Evolutionary conservation across 345 rosid genomes (phyloP).

Genomic region (Triadica sebifera): DNA sequence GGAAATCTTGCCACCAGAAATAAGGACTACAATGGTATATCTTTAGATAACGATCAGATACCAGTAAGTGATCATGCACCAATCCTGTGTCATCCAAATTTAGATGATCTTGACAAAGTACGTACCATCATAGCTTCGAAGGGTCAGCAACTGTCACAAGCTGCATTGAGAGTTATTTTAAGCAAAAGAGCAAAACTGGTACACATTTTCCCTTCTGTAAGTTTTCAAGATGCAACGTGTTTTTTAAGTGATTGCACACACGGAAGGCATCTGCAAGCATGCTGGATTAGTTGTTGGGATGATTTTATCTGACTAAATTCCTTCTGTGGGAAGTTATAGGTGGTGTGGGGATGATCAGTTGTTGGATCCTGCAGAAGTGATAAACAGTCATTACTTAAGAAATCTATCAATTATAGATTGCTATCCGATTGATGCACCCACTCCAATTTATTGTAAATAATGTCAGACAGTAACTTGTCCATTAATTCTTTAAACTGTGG

Average conservation of each 20-base stretch:
- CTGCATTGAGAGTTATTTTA: slow-evolving; percentile 49
- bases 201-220: slow-evolving; percentile 9
- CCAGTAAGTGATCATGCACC: slow-evolving; percentile 18
- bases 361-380: not conserved
- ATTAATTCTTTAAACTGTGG: not conserved
- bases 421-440: not conserved
- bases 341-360: not conserved
- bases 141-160: slow-evolving; percentile 41
- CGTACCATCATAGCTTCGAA: slow-evolving; percentile 37
- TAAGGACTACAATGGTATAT: slow-evolving; percentile 9
- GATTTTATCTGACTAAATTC: not conserved
- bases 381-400: not conserved
- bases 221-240: not conserved
- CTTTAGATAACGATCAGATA: slow-evolving; percentile 19
- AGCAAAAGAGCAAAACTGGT: slow-evolving; percentile 68
- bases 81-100: slow-evolving; percentile 26
- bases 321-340: not conserved
- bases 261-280: not conserved
- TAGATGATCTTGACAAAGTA: slow-evolving; percentile 37
- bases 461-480: not conserved
- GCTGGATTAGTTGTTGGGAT: not conserved
- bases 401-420: not conserved
- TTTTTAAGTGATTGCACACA: not conserved
- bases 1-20: slow-evolving; percentile 30
- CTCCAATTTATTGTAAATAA: not conserved